Evolutionary conservation across 2,329 filamentous ascomycete genomes (phyloP), one percentile per base, ranked within the genome.

Genomic region (Botrytis deweyae): DNA sequence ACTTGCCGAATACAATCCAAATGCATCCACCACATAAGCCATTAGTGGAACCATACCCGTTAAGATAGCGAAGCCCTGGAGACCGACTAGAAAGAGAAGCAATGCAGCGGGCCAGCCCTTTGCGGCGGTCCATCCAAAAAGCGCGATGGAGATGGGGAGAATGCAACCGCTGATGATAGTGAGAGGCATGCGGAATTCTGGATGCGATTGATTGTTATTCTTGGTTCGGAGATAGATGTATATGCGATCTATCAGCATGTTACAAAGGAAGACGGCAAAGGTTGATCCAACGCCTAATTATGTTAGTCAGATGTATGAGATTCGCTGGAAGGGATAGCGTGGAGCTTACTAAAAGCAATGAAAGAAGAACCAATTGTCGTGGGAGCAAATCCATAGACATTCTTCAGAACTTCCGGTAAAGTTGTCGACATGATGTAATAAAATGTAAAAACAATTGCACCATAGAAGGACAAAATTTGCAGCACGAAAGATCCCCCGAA

Each of bases 101-200:
- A 10, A 85, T 84, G 22, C 86, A 33, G 78, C 83, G 40, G 89
- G 86, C 86, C 87, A 90, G 76, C 86, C 85, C 6, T 73, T 2
- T 82, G 81, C n/a, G 83, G 80, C 72, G 82, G 82, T 70, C 88
- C 88, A 90, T 44, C 88, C 88, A 77, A 89, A 90, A 77, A 87
- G 83, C 73, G 88, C 84, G 0, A 90, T 81, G 1, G 86, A 84
- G 20, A 89, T 80, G 0, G 90, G 90, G 0, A 91, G 59, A 2
- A 90, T 74, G 0, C 90, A 62, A 0, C 86, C 85, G 0, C 86
- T 87, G 0, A 86, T 82, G 18, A 88, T 78, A 80, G 89, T 87
- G 4, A 91, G 82, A 0, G 89, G 89, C 0, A 91, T 83, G n/a
- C 90, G 88, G 77, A 87, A 89, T 76, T 93, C 91, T 0, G 91